phyloP scores from a whole-genome alignment of 2,329 filamentous ascomycete genomes.

The Emmonsiellopsis sp. region DNA sequence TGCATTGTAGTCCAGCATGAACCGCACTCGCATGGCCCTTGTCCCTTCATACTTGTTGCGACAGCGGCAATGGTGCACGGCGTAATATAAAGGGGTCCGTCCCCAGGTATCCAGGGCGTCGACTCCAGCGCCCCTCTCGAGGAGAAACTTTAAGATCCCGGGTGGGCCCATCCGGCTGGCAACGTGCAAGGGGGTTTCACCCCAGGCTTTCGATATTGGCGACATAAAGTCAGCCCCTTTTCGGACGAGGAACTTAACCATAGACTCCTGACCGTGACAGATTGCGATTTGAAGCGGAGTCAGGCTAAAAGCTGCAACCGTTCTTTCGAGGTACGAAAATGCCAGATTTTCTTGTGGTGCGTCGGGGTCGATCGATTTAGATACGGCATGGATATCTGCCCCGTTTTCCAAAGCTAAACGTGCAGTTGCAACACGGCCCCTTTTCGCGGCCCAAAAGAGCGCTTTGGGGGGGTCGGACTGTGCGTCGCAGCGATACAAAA shows the following conservation, averaged over 20 bases:
- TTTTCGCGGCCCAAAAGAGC: conserved; percentile 1
- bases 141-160: neutral
- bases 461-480: neutral
- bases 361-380: neutral
- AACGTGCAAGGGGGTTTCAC: neutral
- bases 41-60: neutral
- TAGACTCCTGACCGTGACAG: conserved; percentile 13
- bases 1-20: neutral
- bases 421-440: neutral
- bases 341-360: neutral
- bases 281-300: conserved; percentile 18
- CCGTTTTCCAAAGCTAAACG: neutral
- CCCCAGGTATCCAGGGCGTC: neutral
- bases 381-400: neutral
- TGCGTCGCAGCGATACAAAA: conserved; percentile 1
- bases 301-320: neutral
- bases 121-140: conserved; percentile 1
- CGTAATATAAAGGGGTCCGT: neutral
- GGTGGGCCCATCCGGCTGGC: neutral
- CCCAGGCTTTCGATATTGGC: neutral
- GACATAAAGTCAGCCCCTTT: conserved; percentile 10
- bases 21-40: neutral
- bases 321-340: neutral
- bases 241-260: conserved; percentile 18
- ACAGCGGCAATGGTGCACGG: neutral